Evolutionary conservation across 169 alveolate species (phyloP), one percentile per base, ranked within the genome.

Genomic region (Perkinsus marinus): DNA sequence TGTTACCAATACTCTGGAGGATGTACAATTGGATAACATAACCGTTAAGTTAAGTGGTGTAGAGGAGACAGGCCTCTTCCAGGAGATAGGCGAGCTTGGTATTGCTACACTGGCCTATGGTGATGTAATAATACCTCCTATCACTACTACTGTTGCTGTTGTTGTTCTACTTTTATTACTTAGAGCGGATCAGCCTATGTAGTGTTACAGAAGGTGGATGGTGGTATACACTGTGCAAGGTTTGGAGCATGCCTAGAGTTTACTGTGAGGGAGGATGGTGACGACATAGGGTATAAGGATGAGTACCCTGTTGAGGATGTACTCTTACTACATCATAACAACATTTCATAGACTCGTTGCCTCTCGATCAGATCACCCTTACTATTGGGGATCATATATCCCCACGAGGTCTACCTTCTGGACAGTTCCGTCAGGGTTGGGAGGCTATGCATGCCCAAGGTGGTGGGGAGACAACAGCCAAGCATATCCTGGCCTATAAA

Each of bases 1-100:
- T 39, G 92, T 93, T 39, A 89, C 93, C 89, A 94, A 94, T 92
- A 94, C 96, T 0, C 89, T 94, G 37, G 93, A 91, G 89, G 94
- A 92, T 47, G 92, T 91, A 43, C 43, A 39, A 0, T 89, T 93
- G 43, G 95, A 91, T 9, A 89, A 92, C n/a, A 89, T 68, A 19
- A 57, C 79, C 22, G 34, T 57, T 57, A 57, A 57, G 34, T 30
- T 57, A 16, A 57, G 37, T 57, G 79, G 79, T 57, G 79, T 57
- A 16, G 79, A 57, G 5, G 79, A 57, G 9, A 57, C 5, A 6
- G 79, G 79, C 79, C 34, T 57, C 26, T 57, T 57, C 79, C 79
- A 57, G 22, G 79, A 57, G 79, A 57, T 57, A 57, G 79, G 79
- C 3, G 79, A 57, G 79, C 79, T 57, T 57, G 79, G 79, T 57